These are phyloP conservation scores for Macadamia tetraphylla DNA, from an alignment of 164 flowering plant species.

Conservation along the genomic window DNA sequence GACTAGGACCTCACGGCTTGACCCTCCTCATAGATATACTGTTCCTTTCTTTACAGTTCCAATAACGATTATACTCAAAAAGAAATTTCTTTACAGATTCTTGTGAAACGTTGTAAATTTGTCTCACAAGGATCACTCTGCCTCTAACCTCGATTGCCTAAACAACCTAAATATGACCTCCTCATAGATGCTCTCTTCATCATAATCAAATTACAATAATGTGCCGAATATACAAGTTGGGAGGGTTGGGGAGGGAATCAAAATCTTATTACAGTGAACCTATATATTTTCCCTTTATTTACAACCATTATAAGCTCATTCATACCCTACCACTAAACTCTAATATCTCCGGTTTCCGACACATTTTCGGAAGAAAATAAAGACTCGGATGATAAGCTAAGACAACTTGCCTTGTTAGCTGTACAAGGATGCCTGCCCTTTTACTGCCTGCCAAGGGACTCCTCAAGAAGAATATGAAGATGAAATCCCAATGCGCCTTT, in stretches of 20 bases:
- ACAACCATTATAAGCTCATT: slow-evolving; percentile 5
- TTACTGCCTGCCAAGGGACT: background rate
- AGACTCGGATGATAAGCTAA: slow-evolving; percentile 10
- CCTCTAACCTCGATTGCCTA: slow-evolving; percentile 4
- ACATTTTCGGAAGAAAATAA: background rate
- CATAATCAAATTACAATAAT: background rate
- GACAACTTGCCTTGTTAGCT: slow-evolving; percentile 33
- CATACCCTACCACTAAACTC: background rate
- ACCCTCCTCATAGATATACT: too few relatives aligned
- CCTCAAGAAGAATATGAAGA: slow-evolving; percentile 22
- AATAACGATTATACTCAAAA: background rate
- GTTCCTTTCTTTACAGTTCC: slow-evolving; percentile 11
- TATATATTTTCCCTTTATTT: slow-evolving; percentile 9
- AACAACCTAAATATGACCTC: background rate
- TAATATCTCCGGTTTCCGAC: background rate
- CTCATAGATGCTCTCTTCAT: background rate
- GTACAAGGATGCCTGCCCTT: slow-evolving; percentile 21
- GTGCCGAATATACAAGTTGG: slow-evolving; percentile 10
- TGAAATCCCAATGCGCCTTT: slow-evolving; percentile 43
- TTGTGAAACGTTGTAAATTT: too few relatives aligned
- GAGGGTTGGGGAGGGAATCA: background rate
- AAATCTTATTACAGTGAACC: slow-evolving; percentile 14
- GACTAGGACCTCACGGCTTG: too few relatives aligned
- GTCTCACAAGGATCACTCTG: background rate
- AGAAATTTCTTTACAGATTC: too few relatives aligned